Conservation (phyloP, 306 rosid genomes). For the Cucurbita moschata region DNA sequence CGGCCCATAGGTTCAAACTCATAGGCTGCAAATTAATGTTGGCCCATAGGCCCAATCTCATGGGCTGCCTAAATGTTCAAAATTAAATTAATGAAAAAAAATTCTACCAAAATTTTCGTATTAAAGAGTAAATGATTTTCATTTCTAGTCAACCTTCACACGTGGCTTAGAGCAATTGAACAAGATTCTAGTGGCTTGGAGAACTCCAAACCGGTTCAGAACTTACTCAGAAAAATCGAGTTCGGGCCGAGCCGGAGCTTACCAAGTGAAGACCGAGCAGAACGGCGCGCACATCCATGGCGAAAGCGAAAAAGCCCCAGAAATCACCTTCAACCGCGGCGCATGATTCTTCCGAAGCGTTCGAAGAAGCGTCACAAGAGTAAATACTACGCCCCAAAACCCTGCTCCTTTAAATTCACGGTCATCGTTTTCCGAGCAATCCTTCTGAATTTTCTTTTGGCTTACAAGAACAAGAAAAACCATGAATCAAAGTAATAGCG, state of each 20-base stretch:
- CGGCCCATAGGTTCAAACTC: neutral
- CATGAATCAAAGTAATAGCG: neutral
- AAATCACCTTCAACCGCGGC: neutral
- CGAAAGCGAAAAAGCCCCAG: neutral
- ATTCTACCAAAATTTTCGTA: too few relatives aligned
- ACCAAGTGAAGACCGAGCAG: neutral
- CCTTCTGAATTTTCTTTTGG: neutral
- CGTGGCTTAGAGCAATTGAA: too few relatives aligned
- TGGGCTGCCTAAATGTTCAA: neutral
- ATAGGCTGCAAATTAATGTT: too few relatives aligned
- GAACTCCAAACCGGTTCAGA: neutral
- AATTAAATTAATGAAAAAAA: neutral
- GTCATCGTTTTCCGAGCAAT: neutral
- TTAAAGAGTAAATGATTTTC: too few relatives aligned
- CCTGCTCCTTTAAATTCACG: neutral
- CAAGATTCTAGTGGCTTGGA: too few relatives aligned
- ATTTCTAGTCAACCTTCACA: too few relatives aligned
- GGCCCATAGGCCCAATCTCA: neutral
- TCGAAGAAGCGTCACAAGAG: neutral
- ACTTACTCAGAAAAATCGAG: neutral
- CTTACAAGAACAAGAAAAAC: neutral
- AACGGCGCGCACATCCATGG: neutral
- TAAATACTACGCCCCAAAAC: neutral
- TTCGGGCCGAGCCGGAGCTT: neutral
- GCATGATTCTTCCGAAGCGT: neutral